Base-by-base conservation (phyloP, 495 filamentous ascomycete genomes). In the Cryomyces minteri region DNA sequence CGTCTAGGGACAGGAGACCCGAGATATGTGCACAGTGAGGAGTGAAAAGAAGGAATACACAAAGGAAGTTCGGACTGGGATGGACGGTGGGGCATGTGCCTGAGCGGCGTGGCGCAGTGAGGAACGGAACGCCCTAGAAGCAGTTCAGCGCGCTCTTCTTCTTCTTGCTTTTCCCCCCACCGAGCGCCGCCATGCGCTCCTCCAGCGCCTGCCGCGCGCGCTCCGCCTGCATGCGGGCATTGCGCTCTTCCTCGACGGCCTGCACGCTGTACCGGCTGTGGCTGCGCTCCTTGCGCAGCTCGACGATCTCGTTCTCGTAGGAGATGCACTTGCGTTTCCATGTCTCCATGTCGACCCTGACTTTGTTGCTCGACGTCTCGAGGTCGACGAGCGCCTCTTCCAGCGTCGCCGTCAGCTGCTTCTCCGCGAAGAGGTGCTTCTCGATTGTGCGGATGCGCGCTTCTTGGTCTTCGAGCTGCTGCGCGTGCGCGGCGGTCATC, bases 111-210 rank as follows among this genome's bases (percentile, higher is more conserved):
- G 18, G 18, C 18, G 18, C 18, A 25, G 18, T 25, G 18, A 25
- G 18, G 18, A 25, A 25, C 18, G 18, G 2, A 7, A 9, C 28
- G n/a, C 11, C 54, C 46, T 81, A 98, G 66, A 98, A 98, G 70
- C 90, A 98, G 66, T 94, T 95, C 55, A 98, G 76, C 31, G 80
- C 84, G 57, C 84, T 81, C 76, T 90, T 90, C 77, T 94, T 94
- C 70, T 88, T 94, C 66, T 87, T 87, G 61, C 74, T 76, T 58
- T 77, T 81, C 56, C 93, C 77, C 48, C 82, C 79, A 46, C 56
- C 60, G 30, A 66, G 51, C 41, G 53, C 54, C 41, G 48, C 51
- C 88, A 98, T 95, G 9, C 87, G 72, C 67, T 92, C 84, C 62
- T 98, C 90, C 4, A 96, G 71, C 55, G 92, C 80, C 12, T 77